A percentile compares a stretch with the other conserved stretches of the same genome.
Conservation (phyloP, 1,284 basidiomycete genomes). For the Neonothopanus nambi region DNA sequence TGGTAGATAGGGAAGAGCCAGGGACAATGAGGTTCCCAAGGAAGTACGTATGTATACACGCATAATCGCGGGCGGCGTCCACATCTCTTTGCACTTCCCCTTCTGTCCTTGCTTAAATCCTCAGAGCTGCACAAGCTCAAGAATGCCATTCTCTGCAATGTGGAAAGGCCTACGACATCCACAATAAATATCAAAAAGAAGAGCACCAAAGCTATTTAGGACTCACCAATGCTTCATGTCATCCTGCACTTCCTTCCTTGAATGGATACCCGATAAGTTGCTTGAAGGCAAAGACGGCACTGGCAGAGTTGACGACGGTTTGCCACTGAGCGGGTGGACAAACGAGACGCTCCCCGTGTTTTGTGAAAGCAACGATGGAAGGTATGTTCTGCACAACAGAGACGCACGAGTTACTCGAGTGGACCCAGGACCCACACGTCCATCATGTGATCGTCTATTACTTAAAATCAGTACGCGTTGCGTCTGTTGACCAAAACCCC, state of each 20-base stretch:
- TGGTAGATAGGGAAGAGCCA: not conserved
- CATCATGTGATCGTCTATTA: no score
- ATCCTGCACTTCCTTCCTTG: slow-evolving; percentile 88
- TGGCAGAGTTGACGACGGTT: slow-evolving; percentile 96
- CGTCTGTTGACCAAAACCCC: no score
- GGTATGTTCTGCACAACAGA: slow-evolving; percentile 98
- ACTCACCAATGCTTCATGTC: slow-evolving; percentile 81
- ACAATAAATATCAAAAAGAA: not conserved
- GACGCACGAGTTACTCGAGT: slow-evolving; percentile 96
- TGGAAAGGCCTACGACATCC: slow-evolving; percentile 75
- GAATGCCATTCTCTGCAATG: slow-evolving; percentile 36
- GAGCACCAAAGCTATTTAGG: slow-evolving; percentile 5
- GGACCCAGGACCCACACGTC: no score
- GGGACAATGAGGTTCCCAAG: not conserved
- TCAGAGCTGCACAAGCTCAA: not conserved
- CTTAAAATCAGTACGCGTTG: no score
- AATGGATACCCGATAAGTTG: slow-evolving; percentile 95
- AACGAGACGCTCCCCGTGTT: no score
- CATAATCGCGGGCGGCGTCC: not conserved
- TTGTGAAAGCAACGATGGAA: slow-evolving; percentile 98
- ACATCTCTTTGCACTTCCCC: not conserved
- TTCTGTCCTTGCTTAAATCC: not conserved
- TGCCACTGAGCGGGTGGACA: no score
- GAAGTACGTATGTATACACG: slow-evolving; percentile 5
- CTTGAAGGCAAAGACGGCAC: slow-evolving; percentile 96